Base-by-base conservation (phyloP, 306 rosid genomes). In the Glycine latifolia region DNA sequence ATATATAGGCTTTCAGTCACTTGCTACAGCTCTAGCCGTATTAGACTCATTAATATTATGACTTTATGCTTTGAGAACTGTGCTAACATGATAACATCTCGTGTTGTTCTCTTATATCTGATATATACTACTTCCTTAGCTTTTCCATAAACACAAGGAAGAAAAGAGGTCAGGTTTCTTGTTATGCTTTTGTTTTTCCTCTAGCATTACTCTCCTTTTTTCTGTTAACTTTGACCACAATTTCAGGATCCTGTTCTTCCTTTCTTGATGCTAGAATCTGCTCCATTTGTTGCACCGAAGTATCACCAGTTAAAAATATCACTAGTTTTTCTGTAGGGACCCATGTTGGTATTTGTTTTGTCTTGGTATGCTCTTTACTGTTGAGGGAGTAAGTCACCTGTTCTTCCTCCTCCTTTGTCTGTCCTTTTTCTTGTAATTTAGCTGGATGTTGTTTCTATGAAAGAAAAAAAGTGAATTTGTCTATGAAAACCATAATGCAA, bases 11-110 rank as follows among this genome's bases (percentile, higher is more conserved):
- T 86, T 78, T 82, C 80, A 79, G 81, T 82, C 77, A 73, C 62
- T 71, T 49, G 76, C 15, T 71, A 10, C 79, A 84, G 65, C 89
- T 82, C 81, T 85, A 83, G 62, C 54, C 87, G 26, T 66, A 82
- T 79, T 79, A 73, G 79, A 77, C 86, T 76, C 89, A 80, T 89
- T 85, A 47, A 86, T 80, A 85, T 85, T 76, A 86, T 86, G 87
- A 73, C 89, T 62, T 85, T 81, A 55, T 48, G 78, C 87, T 85
- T 93, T 12, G 96, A 89, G 79, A 87, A 83, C 83, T 76, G 91
- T 17, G 97, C 92, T 87, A 87, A 33, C 69, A 55, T 4, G 3
- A 37, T 86, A 87, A 33, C 69, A 50, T 79, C 52, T 66, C 54
- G 33, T 43, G 66, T 60, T 44, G 56, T 66, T 65, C 86, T 76